phyloP scores from a whole-genome alignment of 257 asterid genomes.

The Leptodermis oblonga region DNA sequence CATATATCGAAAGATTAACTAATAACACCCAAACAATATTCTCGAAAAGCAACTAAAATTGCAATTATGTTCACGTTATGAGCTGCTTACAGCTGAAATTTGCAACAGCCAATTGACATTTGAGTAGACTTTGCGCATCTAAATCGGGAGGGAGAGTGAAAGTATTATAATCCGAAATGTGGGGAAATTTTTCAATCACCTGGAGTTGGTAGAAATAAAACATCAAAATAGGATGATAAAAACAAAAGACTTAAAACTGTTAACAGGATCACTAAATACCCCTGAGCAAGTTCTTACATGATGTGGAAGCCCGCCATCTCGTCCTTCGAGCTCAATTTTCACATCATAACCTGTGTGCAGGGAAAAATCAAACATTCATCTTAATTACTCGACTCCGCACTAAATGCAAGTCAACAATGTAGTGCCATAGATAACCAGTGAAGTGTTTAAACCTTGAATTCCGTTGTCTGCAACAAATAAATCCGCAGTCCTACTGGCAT shows the following conservation, averaged over 20 bases:
- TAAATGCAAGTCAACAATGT: background rate
- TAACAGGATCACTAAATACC: background rate
- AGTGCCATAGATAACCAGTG: slow-evolving; percentile 1
- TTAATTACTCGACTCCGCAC: background rate
- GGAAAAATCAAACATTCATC: slow-evolving; percentile 6
- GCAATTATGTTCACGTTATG: background rate
- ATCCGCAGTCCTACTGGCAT: slow-evolving; percentile 66
- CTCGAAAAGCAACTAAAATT: background rate
- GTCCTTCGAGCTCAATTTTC: slow-evolving; percentile 47
- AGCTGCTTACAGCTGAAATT: slow-evolving; percentile 52
- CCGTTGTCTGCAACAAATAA: slow-evolving; percentile 46
- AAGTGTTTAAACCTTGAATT: slow-evolving; percentile 55
- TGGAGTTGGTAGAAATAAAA: slow-evolving; percentile 27
- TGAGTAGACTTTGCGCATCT: slow-evolving; percentile 50
- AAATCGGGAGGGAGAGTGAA: slow-evolving; percentile 48
- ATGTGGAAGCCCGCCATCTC: slow-evolving; percentile 47
- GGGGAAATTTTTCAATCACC: slow-evolving; percentile 82
- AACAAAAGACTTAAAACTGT: background rate
- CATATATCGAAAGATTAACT: background rate
- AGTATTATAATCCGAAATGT: slow-evolving; percentile 52
- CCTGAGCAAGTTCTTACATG: slow-evolving; percentile 41
- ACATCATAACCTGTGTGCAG: slow-evolving; percentile 60
- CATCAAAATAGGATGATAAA: background rate
- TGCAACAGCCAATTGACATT: slow-evolving; percentile 78
- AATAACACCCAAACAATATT: background rate